Percentiles rank a stretch among this genome's conserved stretches.
Conservation (phyloP, 257 asterid species). For the Buddleja alternifolia region DNA sequence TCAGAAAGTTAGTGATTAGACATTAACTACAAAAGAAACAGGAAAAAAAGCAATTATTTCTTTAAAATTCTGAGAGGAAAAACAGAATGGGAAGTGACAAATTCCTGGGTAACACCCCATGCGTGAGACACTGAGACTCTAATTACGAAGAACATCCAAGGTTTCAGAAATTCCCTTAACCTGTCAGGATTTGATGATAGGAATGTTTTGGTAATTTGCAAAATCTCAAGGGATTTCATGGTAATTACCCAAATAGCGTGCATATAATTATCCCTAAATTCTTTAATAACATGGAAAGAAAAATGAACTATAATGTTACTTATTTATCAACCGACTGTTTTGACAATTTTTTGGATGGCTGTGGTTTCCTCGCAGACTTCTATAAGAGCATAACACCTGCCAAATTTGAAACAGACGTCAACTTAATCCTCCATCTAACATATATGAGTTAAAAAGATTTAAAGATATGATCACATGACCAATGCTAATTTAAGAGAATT, state of each 20-base stretch:
- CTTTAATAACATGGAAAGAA: slow-evolving; percentile 7
- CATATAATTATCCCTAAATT: too few relatives aligned
- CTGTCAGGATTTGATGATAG: too few relatives aligned
- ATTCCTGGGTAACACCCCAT: too few relatives aligned
- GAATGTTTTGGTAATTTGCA: too few relatives aligned
- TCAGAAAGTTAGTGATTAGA: slow-evolving; percentile 22
- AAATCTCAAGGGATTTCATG: too few relatives aligned
- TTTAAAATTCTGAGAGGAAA: too few relatives aligned
- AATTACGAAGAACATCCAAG: too few relatives aligned
- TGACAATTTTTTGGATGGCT: slow-evolving; percentile 81
- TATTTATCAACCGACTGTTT: slow-evolving; percentile 97
- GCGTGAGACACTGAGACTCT: too few relatives aligned
- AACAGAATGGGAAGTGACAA: too few relatives aligned
- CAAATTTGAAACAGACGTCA: slow-evolving; percentile 20
- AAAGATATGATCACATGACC: not conserved
- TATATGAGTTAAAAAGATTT: not conserved
- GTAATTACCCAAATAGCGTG: too few relatives aligned
- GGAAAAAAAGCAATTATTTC: not conserved
- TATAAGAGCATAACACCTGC: slow-evolving; percentile 95
- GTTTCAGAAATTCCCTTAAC: too few relatives aligned
- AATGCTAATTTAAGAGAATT: slow-evolving; percentile 15
- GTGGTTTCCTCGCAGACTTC: slow-evolving; percentile 94
- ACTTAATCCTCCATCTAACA: slow-evolving; percentile 14
- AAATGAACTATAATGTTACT: slow-evolving; percentile 49
- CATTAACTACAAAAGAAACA: slow-evolving; percentile 9